Base-by-base conservation (phyloP, 2,329 filamentous ascomycete species). In the Ophiostoma himal-ulmi region DNA sequence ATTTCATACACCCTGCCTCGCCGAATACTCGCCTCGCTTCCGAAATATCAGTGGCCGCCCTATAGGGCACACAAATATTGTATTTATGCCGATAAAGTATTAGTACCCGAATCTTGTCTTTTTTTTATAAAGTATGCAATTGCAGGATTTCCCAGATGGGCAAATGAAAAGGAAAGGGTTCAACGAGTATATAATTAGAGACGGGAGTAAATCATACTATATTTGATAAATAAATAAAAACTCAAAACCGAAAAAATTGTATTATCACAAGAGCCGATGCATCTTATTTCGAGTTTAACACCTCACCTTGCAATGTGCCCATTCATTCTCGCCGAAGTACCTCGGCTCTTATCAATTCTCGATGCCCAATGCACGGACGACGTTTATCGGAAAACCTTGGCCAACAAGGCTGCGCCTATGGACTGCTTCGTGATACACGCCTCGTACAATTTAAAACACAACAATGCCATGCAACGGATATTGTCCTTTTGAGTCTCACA, bases 11-110 rank as follows among this genome's bases (percentile, higher is more conserved):
- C 57, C 22, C 52, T 62, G 26, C 57, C 54, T 62, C 65, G 22
- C 65, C 65, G 37, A 67, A 67, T 4, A 34, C 22, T 34, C 57
- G 57, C 57, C 57, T 41, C 64, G 20, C 54, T 22, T 69, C 65
- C 20, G 36, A 65, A 37, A 37, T 71, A 57, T 22, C 39, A 73
- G 26, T 71, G 72, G 71, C 54, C 71, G 73, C 73, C 73, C 64
- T 73, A 73, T 60, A 69, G 37, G 71, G 69, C 70, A 69, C 64
- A 67, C 68, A 26, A 36, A 13, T 26, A 57, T 13, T 26, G 52
- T n/a, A 57, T 57, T 57, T 20, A 26, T 54, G n/a, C 1, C 22
- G 48, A 37, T 37, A 37, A 37, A 7, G 37, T 5, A 44, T 48
- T 17, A 2, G 5, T 20, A 17, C 20, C n/a, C 20, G 13, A 26